These are phyloP conservation scores for Ophiobolus disseminans DNA, from an alignment of 2,329 filamentous ascomycete genomes.

Conservation along the genomic window DNA sequence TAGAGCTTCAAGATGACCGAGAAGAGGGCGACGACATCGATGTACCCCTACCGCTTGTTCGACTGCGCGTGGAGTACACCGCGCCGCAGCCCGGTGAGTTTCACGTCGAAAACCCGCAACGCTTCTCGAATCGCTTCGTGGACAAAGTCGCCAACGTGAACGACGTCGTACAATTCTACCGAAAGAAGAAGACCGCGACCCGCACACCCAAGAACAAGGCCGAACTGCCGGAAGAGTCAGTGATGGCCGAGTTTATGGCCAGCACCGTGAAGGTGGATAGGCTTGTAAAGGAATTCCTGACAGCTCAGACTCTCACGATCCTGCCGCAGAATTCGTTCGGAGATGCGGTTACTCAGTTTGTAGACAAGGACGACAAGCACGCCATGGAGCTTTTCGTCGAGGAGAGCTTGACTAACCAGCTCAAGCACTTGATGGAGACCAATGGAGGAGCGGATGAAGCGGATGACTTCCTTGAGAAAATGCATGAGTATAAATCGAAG, in stretches of 20 bases:
- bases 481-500: slow-evolving; percentile 73
- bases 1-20: slow-evolving; percentile 67
- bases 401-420: slow-evolving; percentile 52
- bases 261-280: slow-evolving; percentile 88
- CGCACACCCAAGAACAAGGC: slow-evolving; percentile 54
- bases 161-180: slow-evolving; percentile 91
- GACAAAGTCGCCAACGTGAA: slow-evolving; percentile 92
- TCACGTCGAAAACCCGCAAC: slow-evolving; percentile 92
- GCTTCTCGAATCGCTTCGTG: slow-evolving; percentile 91
- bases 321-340: slow-evolving; percentile 91
- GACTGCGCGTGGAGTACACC: slow-evolving; percentile 89
- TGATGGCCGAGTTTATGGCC: slow-evolving; percentile 66
- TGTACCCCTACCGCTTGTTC: slow-evolving; percentile 80
- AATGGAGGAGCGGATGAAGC: slow-evolving; percentile 72
- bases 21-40: slow-evolving; percentile 65
- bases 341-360: slow-evolving; percentile 90
- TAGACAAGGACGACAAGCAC: slow-evolving; percentile 93
- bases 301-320: slow-evolving; percentile 87
- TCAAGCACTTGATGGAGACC: slow-evolving; percentile 59
- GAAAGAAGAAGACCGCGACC: slow-evolving; percentile 73
- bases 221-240: slow-evolving; percentile 69
- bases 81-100: slow-evolving; percentile 84
- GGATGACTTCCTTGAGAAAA: slow-evolving; percentile 73
- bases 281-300: slow-evolving; percentile 85
- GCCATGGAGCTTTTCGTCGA: slow-evolving; percentile 69